Evolutionary conservation across 2,329 filamentous ascomycete genomes (phyloP), one percentile per base, ranked within the genome.

Genomic region (Thelonectria olida): DNA sequence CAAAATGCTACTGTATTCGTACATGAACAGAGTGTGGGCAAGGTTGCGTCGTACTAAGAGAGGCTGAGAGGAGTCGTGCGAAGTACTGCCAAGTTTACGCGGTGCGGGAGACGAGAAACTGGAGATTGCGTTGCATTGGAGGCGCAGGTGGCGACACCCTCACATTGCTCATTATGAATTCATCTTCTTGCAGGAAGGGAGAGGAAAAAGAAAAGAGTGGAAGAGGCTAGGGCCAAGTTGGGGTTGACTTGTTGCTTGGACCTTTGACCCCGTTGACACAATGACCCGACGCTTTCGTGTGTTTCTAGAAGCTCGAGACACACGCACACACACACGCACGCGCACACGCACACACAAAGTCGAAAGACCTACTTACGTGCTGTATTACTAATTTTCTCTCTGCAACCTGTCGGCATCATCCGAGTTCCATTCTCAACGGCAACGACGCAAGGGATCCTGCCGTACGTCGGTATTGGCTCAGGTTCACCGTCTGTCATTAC

Each of bases 101-200:
- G n/a, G n/a, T 50, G 57, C 47, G 36, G 47, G 23, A 28, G 54
- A 45, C 38, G 64, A 52, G 58, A 6, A 34, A 44, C 22, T 45
- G 42, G 66, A 70, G 65, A 66, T 69, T 69, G 62, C 61, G 62
- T 70, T 63, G 60, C 66, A 58, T 67, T 64, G 42, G 60, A 52
- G 64, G 68, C 68, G 62, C 68, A 71, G 42, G 68, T 61, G 50
- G 48, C 56, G 53, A 61, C 65, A 50, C 54, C 59, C 48, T 51
- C 39, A 54, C 41, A 27, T 27, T 9, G 9, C 25, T 27, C 25
- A 27, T 9, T 27, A n/a, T n/a, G n/a, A n/a, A n/a, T n/a, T n/a
- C n/a, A n/a, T n/a, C n/a, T n/a, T n/a, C n/a, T n/a, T n/a, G n/a
- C n/a, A n/a, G n/a, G n/a, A n/a, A n/a, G n/a, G n/a, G n/a, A n/a